Conservation (phyloP, 2,329 filamentous ascomycete species). For the Clonostachys rosea region DNA sequence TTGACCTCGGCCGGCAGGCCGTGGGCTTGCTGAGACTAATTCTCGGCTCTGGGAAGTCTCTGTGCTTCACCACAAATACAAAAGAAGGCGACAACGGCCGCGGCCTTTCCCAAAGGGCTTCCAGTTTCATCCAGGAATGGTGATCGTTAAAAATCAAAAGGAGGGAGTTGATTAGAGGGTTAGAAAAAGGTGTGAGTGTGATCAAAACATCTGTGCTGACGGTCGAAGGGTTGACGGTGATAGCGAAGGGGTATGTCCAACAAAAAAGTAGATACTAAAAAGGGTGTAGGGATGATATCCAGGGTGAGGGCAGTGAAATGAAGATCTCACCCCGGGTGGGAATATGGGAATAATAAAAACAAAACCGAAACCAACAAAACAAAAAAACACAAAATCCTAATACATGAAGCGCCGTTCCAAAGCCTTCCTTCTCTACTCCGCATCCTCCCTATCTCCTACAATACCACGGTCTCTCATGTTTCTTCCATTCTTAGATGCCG, state of each 20-base stretch:
- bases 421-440: neutral
- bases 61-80: too few species aligned
- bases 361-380: neutral
- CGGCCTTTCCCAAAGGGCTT: too few species aligned
- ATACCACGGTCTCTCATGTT: neutral
- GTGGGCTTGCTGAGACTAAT: too few species aligned
- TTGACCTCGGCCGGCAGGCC: too few species aligned
- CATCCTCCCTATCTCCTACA: neutral
- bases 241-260: constrained; percentile 6
- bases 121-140: too few species aligned
- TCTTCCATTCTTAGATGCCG: too few species aligned
- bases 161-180: too few species aligned
- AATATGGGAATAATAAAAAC: neutral
- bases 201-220: too few species aligned
- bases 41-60: too few species aligned
- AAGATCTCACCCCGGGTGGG: neutral
- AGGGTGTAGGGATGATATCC: neutral
- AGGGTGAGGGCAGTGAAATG: neutral
- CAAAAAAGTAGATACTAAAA: constrained; percentile 1
- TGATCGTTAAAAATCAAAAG: too few species aligned
- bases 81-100: too few species aligned
- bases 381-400: neutral
- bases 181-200: neutral
- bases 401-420: constrained; percentile 2
- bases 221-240: too few species aligned